phyloP scores from a whole-genome alignment of 1,284 basidiomycete genomes.

The Ustilago shanxiensis region DNA sequence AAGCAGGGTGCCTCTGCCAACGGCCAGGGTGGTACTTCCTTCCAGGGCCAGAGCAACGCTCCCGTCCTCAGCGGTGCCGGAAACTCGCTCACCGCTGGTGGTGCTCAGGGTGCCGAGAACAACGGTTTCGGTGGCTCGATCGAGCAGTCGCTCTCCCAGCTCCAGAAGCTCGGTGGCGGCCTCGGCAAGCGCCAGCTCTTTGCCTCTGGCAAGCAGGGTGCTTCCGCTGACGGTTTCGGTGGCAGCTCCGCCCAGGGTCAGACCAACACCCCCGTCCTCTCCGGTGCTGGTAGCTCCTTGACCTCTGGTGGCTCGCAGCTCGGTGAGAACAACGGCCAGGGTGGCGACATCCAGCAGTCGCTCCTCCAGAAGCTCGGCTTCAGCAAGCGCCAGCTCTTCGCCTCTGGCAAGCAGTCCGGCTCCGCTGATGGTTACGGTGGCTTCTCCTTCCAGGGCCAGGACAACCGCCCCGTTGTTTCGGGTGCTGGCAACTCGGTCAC shows the following conservation, averaged over 20 bases:
- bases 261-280: constrained; percentile 22
- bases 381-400: constrained; percentile 33
- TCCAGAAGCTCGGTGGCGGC: constrained; percentile 32
- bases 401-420: constrained; percentile 26
- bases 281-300: constrained; percentile 19
- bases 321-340: constrained; percentile 28
- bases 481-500: constrained; percentile 39
- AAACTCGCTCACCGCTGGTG: constrained; percentile 24
- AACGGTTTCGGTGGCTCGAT: constrained; percentile 27
- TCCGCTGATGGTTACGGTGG: constrained; percentile 30
- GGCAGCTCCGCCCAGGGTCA: constrained; percentile 25
- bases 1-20: constrained; percentile 31
- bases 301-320: constrained; percentile 23
- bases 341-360: constrained; percentile 24
- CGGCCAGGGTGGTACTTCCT: constrained; percentile 21
- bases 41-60: constrained; percentile 22
- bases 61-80: constrained; percentile 27
- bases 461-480: constrained; percentile 26
- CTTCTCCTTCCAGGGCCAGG: constrained; percentile 20
- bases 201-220: constrained; percentile 28
- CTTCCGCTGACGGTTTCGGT: constrained; percentile 33
- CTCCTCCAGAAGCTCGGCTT: constrained; percentile 32
- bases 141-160: constrained; percentile 26
- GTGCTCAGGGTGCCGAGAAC: constrained; percentile 29
- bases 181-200: constrained; percentile 28